Evolutionary conservation across 139 green algal species (phyloP), one percentile per base, ranked within the genome.

Genomic region (Asterochloris sp.): DNA sequence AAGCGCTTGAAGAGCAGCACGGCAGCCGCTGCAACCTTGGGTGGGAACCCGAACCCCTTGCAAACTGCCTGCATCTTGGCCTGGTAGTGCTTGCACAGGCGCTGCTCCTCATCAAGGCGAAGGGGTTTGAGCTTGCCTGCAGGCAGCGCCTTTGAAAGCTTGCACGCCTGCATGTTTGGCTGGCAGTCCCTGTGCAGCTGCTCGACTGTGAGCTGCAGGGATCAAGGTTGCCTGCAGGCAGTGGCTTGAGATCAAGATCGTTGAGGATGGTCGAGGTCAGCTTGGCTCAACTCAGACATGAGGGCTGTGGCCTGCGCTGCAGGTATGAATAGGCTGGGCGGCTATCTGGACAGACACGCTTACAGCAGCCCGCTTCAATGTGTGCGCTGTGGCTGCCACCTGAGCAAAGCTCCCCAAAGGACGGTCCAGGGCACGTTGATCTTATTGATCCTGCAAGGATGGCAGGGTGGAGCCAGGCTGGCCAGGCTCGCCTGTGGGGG

Each of bases 1-100:
- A 94, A 93, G 62, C 94, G 92, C 88, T 95, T 93, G 77, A 95
- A 86, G 85, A 92, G 96, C 11, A 87, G 13, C 17, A 94, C 26
- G 14, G 92, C 88, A 11, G 92, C 89, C 73, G 86, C 84, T 84
- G 92, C 85, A 54, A 96, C 91, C 73, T 95, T 95, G 74, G 82
- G 79, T 0, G 91, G 90, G 79, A 95, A 77, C 15, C 81, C 76
- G 60, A 92, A 74, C 60, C 87, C 84, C 11, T 81, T 74, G 82
- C 89, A 92, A 10, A 90, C 71, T 11, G 84, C 75, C 76, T 89
- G 87, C 67, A 94, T 79, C n/a, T 82, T 85, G 28, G 54, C 66
- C 21, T 86, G 66, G 69, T 90, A 94, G 76, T 86, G 92, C 21
- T 84, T 86, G 64, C 88, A 85, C 80, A 94, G 86, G 61, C 76